phyloP scores from a whole-genome alignment of 768 basidiomycete genomes.

The Pulveroboletus sp. region DNA sequence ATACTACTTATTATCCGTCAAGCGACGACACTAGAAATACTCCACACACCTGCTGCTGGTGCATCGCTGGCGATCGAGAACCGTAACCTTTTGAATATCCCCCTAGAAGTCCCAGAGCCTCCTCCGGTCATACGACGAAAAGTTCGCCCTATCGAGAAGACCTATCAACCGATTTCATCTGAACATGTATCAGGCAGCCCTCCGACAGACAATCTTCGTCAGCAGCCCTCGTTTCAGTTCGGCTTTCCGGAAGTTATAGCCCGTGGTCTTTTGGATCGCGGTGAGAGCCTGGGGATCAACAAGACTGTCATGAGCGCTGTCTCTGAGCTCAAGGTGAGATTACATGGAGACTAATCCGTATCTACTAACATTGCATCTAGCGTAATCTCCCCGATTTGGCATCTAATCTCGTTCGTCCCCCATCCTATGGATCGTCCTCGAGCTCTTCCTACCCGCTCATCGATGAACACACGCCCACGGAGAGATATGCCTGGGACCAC shows the following conservation, averaged over 20 bases:
- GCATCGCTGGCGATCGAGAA: conserved; percentile 82
- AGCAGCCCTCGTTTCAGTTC: conserved; percentile 42
- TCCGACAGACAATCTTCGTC: conserved; percentile 35
- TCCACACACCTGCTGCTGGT: conserved; percentile 71
- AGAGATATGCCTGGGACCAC: conserved; percentile 67
- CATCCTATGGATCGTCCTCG: conserved; percentile 33
- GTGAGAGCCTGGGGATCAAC: conserved; percentile 81
- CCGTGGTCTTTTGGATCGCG: conserved; percentile 66
- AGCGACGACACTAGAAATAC: conserved; percentile 72
- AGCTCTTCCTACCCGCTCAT: conserved; percentile 56
- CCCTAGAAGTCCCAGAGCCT: conserved; percentile 57
- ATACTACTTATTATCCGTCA: conserved; percentile 75
- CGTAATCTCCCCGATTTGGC: conserved; percentile 85
- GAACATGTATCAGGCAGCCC: conserved; percentile 17
- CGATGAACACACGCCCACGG: conserved; percentile 54
- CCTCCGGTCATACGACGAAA: conserved; percentile 37
- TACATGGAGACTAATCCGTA: neutral
- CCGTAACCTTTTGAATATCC: conserved; percentile 68
- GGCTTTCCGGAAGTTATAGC: conserved; percentile 70
- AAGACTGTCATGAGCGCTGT: conserved; percentile 79
- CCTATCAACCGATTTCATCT: conserved; percentile 23
- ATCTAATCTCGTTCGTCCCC: conserved; percentile 58
- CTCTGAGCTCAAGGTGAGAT: conserved; percentile 65
- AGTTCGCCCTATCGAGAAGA: conserved; percentile 30
- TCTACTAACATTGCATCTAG: conserved; percentile 36